A percentile compares a stretch with the other conserved stretches of the same genome.
Conservation (phyloP, 768 basidiomycete species). For the Suillus clintonianus region DNA sequence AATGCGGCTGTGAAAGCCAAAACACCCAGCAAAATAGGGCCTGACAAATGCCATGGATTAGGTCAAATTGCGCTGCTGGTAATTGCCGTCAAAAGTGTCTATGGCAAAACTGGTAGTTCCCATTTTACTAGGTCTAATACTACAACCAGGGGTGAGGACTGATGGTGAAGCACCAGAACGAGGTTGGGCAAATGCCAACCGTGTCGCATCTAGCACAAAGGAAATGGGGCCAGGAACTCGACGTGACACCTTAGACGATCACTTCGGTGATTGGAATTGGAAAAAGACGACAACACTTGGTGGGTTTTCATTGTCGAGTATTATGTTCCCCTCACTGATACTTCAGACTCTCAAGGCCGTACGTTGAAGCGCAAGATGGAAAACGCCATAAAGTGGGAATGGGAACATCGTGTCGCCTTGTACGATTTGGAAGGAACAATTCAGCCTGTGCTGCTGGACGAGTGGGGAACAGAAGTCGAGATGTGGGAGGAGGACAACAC, state of each 20-base stretch:
- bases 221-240: neutral
- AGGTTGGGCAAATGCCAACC: neutral
- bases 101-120: no score
- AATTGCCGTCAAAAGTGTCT: no score
- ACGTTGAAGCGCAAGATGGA: neutral
- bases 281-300: neutral
- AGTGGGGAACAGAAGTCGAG: neutral
- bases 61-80: no score
- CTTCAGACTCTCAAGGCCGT: neutral
- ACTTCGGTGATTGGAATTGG: neutral
- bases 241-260: neutral
- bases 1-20: no score
- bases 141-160: no score
- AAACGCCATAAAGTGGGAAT: neutral
- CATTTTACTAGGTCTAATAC: no score
- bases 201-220: neutral
- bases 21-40: no score
- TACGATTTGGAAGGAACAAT: neutral
- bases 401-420: neutral
- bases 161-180: neutral
- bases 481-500: neutral
- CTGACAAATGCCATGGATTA: no score
- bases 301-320: neutral
- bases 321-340: neutral
- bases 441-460: neutral